These are phyloP conservation scores for Collariella sp. DNA, from an alignment of 495 filamentous ascomycete genomes.

Conservation along the genomic window DNA sequence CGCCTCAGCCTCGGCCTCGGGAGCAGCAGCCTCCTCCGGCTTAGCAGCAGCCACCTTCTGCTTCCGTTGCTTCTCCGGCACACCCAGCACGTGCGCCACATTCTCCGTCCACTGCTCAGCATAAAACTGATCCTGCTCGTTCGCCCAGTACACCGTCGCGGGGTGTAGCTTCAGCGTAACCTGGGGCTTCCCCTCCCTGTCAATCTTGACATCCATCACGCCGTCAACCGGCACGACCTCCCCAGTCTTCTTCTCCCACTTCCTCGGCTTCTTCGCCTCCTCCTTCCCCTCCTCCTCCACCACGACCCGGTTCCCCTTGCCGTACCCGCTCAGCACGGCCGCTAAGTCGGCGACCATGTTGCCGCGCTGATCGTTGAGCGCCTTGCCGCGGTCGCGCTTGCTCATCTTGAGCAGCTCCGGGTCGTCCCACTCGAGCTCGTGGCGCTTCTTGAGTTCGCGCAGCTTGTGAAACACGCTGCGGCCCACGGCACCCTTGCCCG, in stretches of 20 bases:
- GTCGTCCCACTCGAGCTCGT: constrained; percentile 54
- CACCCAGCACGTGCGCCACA: constrained; percentile 49
- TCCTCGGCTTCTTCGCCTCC: constrained; percentile 20
- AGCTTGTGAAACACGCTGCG: constrained; percentile 68
- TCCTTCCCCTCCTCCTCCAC: constrained; percentile 28
- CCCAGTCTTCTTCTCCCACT: constrained; percentile 27
- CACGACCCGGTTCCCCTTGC: constrained; percentile 40
- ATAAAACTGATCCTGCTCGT: constrained; percentile 55
- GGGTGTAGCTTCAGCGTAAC: constrained; percentile 26
- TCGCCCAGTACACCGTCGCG: constrained; percentile 56
- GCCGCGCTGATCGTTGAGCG: constrained; percentile 80
- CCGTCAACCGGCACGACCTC: constrained; percentile 14
- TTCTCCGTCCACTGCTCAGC: constrained; percentile 59
- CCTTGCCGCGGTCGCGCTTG: constrained; percentile 48
- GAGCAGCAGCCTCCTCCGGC: background rate
- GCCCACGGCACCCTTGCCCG: constrained; percentile 48
- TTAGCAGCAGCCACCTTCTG: too few relatives aligned
- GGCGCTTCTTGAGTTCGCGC: constrained; percentile 67
- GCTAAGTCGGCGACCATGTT: constrained; percentile 83
- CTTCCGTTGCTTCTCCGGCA: constrained; percentile 34
- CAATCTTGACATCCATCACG: constrained; percentile 6
- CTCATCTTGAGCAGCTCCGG: constrained; percentile 37
- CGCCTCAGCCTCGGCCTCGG: constrained; percentile 11
- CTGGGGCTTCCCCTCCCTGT: constrained; percentile 5
- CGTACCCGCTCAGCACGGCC: constrained; percentile 53